Base-by-base conservation (phyloP, 2,329 filamentous ascomycete species). In the Acrodontium crateriforme region DNA sequence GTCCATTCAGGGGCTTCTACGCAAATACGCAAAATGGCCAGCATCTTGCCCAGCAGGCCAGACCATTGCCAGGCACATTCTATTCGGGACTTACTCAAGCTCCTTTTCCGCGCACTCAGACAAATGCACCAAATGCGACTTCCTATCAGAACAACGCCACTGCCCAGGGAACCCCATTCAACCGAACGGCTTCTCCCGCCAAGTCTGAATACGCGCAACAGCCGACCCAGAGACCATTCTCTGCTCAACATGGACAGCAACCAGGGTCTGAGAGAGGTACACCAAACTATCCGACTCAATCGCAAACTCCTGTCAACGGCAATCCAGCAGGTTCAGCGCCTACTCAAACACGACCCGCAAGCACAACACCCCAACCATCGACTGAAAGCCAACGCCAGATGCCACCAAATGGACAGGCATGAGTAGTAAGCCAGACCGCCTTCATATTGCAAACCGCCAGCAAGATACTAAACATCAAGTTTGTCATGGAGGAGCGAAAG, bases 221-320 rank as follows among this genome's bases (percentile, higher is more conserved):
- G 26, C 35, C 35, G 6, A 24, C 32, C 17, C 24, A 21, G 8
- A 26, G 30, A 9, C 29, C 33, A 9, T 41, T 39, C 18, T 32
- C 40, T 25, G 31, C 29, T 7, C 34, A 34, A 15, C 35, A 28
- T 29, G 29, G 31, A 27, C 38, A 38, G 25, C 43, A 46, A 22
- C 31, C 46, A 7, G 39, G 36, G 2, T 46, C 44, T 18, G 45
- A 45, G 3, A 31, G 46, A 26, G 44, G 31, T 4, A 50, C 46
- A 7, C 46, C 46, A 2, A 36, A 36, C n/a, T 36, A 34, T 21
- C 44, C 40, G 24, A 39, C 46, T 18, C 44, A 48, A 27, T 41
- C 45, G 6, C 41, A 42, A 11, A 46, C 44, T 10, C 40, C 44
- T n/a, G 40, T 47, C 28, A 47, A 47, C 25, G 44, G 44, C n/a